Evolutionary conservation across 2,329 filamentous ascomycete genomes (phyloP).

Genomic region (Daldinia sp.): DNA sequence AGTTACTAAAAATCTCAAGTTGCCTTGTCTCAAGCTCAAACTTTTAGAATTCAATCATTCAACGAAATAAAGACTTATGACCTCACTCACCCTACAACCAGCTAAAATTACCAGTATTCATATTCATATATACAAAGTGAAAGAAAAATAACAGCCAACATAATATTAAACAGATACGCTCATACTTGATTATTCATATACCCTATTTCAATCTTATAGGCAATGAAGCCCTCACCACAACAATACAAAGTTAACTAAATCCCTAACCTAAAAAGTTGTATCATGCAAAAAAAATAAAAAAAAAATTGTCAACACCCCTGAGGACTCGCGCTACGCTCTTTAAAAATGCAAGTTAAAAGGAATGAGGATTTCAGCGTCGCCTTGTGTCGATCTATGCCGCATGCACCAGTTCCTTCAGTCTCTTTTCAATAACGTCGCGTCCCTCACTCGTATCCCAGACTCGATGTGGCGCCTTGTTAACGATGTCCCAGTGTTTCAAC

Average conservation of each 20-base stretch:
- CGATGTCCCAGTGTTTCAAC: conserved; percentile 84
- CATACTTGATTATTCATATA: neutral
- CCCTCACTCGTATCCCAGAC: conserved; percentile 84
- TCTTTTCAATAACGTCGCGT: conserved; percentile 77
- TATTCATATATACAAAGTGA: too few relatives aligned
- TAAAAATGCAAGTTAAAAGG: neutral
- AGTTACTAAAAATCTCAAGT: too few relatives aligned
- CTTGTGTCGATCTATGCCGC: conserved; percentile 17
- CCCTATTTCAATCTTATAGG: neutral
- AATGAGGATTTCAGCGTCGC: neutral
- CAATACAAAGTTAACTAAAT: neutral
- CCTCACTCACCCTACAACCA: too few relatives aligned
- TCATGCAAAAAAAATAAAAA: neutral
- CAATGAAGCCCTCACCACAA: neutral
- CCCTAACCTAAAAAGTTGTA: neutral
- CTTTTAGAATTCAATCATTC: too few relatives aligned
- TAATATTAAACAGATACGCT: neutral
- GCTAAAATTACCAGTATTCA: too few relatives aligned
- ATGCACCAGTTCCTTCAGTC: conserved; percentile 72
- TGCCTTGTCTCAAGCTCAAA: too few relatives aligned
- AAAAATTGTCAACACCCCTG: neutral
- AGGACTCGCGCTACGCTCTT: conserved; percentile 25
- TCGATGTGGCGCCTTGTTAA: conserved; percentile 83
- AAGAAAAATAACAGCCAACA: too few relatives aligned
- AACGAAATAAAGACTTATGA: too few relatives aligned